Conservation (phyloP, 495 filamentous ascomycete species). For the Podospora pseudocomata region DNA sequence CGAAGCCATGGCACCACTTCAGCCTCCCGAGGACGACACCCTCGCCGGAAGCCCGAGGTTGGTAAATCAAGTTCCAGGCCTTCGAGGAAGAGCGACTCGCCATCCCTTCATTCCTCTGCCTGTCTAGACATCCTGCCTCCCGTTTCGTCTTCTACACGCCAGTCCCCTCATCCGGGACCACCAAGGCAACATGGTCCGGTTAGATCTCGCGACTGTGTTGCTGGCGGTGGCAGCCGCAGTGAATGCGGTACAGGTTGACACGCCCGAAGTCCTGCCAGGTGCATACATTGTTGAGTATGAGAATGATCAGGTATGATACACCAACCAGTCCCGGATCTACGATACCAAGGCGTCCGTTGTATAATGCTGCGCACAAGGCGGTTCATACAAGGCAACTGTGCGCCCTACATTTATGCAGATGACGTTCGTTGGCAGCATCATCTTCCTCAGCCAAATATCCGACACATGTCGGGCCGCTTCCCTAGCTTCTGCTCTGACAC, state of each 20-base stretch:
- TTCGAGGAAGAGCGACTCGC: background rate
- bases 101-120: conserved; percentile 11
- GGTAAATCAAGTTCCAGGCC: no score
- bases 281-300: conserved; percentile 51
- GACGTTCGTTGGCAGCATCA: background rate
- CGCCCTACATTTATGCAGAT: background rate
- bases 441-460: background rate
- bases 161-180: background rate
- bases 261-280: conserved; percentile 34
- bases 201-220: conserved; percentile 29
- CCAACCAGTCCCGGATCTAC: background rate
- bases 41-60: background rate
- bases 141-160: background rate
- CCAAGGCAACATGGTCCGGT: conserved; percentile 26
- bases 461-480: conserved; percentile 14
- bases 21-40: background rate
- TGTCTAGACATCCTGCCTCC: background rate
- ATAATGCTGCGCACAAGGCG: background rate
- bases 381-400: background rate
- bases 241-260: conserved; percentile 25
- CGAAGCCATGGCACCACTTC: conserved; percentile 15
- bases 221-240: conserved; percentile 33
- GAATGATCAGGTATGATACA: conserved; percentile 37
- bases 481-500: conserved; percentile 1
- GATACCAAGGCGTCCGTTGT: background rate